Conservation (phyloP, 2,329 filamentous ascomycete genomes). For the Trichoderma koningiopsis region DNA sequence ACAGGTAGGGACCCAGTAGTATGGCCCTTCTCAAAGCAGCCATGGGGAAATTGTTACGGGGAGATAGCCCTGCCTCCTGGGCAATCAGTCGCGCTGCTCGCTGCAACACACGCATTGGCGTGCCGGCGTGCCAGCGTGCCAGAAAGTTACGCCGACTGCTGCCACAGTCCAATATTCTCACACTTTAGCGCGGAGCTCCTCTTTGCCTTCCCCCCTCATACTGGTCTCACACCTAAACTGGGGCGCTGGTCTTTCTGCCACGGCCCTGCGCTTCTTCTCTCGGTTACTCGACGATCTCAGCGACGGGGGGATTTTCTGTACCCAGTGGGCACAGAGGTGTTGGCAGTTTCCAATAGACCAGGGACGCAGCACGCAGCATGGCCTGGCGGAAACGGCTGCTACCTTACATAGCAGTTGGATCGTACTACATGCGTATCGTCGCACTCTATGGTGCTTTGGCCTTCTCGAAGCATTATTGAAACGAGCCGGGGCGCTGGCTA, state of each 20-base stretch:
- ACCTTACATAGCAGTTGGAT: not conserved
- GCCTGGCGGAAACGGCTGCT: not conserved
- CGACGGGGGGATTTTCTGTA: not conserved
- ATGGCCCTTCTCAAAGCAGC: not conserved
- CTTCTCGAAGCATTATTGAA: conserved; percentile 19
- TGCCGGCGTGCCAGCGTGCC: conserved; percentile 23
- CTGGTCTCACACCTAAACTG: conserved; percentile 22
- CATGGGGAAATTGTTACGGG: conserved; percentile 4
- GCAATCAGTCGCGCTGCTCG: conserved; percentile 9
- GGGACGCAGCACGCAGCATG: not conserved
- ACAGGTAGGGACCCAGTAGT: not conserved
- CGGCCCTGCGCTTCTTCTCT: not conserved
- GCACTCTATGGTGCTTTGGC: not conserved
- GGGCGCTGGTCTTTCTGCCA: conserved; percentile 14
- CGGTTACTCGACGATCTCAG: not conserved
- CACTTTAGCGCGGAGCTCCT: conserved; percentile 22
- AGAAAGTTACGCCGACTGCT: conserved; percentile 26
- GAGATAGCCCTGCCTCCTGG: conserved; percentile 13
- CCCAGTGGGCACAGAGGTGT: not conserved
- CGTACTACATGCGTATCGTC: not conserved
- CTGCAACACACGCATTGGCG: conserved; percentile 24
- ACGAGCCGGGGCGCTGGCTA: conserved; percentile 1
- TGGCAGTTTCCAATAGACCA: not conserved
- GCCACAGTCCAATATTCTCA: conserved; percentile 1
- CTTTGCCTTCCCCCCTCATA: conserved; percentile 10